phyloP scores from a whole-genome alignment of 495 filamentous ascomycete species.

The Tuber borchii region DNA sequence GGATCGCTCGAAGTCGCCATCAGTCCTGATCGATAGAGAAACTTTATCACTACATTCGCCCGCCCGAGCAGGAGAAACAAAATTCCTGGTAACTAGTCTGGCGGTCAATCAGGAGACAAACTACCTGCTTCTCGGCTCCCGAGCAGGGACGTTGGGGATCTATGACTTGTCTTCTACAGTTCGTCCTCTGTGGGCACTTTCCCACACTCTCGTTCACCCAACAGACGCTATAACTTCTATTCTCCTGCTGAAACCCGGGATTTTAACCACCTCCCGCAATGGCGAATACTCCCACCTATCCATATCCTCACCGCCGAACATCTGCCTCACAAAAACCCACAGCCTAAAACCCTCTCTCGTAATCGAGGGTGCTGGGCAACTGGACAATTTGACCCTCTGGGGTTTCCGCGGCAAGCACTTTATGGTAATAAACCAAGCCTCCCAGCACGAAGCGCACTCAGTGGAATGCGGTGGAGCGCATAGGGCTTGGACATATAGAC shows the following conservation, averaged over 20 bases:
- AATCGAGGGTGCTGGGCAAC: constrained; percentile 19
- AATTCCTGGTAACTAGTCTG: constrained; percentile 46
- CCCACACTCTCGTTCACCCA: constrained; percentile 39
- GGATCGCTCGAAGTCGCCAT: neutral
- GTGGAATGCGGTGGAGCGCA: constrained; percentile 80
- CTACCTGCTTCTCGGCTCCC: constrained; percentile 62
- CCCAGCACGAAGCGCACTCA: constrained; percentile 56
- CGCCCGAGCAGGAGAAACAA: constrained; percentile 9
- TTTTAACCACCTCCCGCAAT: constrained; percentile 68
- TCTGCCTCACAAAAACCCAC: constrained; percentile 11
- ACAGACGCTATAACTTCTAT: constrained; percentile 67
- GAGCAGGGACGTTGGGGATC: constrained; percentile 55
- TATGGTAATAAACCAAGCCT: constrained; percentile 67
- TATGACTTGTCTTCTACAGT: constrained; percentile 44
- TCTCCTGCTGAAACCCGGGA: constrained; percentile 30
- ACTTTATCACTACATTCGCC: constrained; percentile 5
- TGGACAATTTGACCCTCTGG: constrained; percentile 58
- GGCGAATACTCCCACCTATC: constrained; percentile 45
- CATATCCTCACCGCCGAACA: constrained; percentile 9
- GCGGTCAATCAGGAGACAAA: constrained; percentile 39
- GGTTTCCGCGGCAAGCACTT: constrained; percentile 76
- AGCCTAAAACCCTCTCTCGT: constrained; percentile 1
- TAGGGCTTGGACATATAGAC: constrained; percentile 59
- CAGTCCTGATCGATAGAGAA: neutral
- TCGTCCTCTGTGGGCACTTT: constrained; percentile 22